Percentiles rank a stretch among this genome's conserved stretches.
phyloP scores from a whole-genome alignment of 305 asterid genomes.

The Solanum chacoense region DNA sequence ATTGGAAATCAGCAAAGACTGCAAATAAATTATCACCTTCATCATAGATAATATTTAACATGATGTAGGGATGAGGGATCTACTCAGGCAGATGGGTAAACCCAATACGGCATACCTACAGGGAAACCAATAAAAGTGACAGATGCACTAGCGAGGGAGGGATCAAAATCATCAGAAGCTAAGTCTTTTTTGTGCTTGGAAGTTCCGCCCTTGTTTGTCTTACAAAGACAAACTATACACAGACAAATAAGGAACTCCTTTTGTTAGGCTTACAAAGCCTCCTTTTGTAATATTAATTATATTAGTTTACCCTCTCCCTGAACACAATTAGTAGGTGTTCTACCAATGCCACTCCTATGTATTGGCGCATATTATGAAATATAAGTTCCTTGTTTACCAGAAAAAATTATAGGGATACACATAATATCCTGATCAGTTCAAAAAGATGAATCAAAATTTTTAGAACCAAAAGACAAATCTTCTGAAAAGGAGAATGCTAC shows the following conservation, averaged over 20 bases:
- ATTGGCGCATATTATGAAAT: too few relatives aligned
- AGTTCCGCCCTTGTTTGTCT: neutral
- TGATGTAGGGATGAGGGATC: neutral
- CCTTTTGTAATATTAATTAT: neutral
- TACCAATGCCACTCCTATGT: too few relatives aligned
- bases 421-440: too few relatives aligned
- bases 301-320: neutral
- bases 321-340: neutral
- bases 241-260: neutral
- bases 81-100: neutral
- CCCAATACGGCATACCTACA: neutral
- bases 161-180: neutral
- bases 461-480: too few relatives aligned
- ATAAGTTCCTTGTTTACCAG: neutral
- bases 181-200: neutral
- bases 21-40: neutral
- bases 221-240: neutral
- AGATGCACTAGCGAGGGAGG: neutral
- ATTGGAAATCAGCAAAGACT: neutral
- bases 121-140: neutral
- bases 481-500: too few relatives aligned
- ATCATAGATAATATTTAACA: neutral
- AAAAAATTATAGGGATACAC: too few relatives aligned
- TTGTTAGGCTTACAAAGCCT: neutral
- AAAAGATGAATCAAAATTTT: too few relatives aligned